These are phyloP conservation scores for Porcisia deanei DNA, from an alignment of 208 protist species.

Conservation along the genomic window DNA sequence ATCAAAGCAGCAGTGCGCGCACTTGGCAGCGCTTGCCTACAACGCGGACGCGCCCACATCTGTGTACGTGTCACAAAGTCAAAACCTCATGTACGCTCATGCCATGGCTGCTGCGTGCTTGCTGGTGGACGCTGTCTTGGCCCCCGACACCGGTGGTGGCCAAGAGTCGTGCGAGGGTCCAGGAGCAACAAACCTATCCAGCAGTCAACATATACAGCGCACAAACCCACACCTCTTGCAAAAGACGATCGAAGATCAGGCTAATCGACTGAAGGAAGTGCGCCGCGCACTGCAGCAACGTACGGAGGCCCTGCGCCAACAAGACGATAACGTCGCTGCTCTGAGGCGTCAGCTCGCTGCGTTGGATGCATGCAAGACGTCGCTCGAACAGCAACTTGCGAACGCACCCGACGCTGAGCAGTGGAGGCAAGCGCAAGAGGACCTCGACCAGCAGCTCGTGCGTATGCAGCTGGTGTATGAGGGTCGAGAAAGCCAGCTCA, in stretches of 20 bases:
- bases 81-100: slow-evolving; percentile 4
- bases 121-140: not conserved
- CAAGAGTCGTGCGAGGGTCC: not conserved
- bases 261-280: slow-evolving; percentile 49
- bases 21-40: not conserved
- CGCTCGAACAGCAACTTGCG: slow-evolving; percentile 29
- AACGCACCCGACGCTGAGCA: slow-evolving; percentile 66
- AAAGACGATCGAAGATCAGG: slow-evolving; percentile 26
- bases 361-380: slow-evolving; percentile 18
- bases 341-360: slow-evolving; percentile 51
- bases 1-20: slow-evolving; percentile 11
- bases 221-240: slow-evolving; percentile 8
- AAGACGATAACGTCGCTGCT: slow-evolving; percentile 42
- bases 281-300: slow-evolving; percentile 43
- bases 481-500: slow-evolving; percentile 45
- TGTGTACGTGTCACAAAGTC: not conserved
- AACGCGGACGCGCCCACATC: not conserved
- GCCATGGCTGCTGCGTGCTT: slow-evolving; percentile 18
- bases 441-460: slow-evolving; percentile 51
- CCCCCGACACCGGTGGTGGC: not conserved
- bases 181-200: not conserved
- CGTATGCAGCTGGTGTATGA: slow-evolving; percentile 49
- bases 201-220: not conserved
- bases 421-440: slow-evolving; percentile 46
- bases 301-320: slow-evolving; percentile 31